Evolutionary conservation across 192 early-diverging fungal genomes (phyloP).

Genomic region (Backusella luteola): DNA sequence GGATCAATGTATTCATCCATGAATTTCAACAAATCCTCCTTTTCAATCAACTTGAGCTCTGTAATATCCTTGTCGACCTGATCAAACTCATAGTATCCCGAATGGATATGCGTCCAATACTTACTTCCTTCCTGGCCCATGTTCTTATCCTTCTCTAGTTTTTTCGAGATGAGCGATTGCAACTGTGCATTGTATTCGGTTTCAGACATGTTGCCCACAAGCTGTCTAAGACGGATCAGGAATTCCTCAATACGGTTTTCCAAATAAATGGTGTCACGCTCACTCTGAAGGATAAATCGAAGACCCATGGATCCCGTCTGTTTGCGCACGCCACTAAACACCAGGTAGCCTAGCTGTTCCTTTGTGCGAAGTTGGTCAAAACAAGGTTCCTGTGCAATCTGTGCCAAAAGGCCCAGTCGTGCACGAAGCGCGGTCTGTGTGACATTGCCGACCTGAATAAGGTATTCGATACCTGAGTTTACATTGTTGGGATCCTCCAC

Average conservation of each 20-base stretch:
- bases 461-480: slow-evolving; percentile 88
- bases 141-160: slow-evolving; percentile 88
- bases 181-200: slow-evolving; percentile 76
- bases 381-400: slow-evolving; percentile 85
- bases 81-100: slow-evolving; percentile 87
- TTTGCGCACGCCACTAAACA: slow-evolving; percentile 70
- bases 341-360: slow-evolving; percentile 81
- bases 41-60: slow-evolving; percentile 47
- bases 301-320: slow-evolving; percentile 76
- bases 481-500: slow-evolving; percentile 79
- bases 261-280: slow-evolving; percentile 76
- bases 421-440: slow-evolving; percentile 63
- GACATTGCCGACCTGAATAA: slow-evolving; percentile 76
- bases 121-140: slow-evolving; percentile 70
- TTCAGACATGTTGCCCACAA: slow-evolving; percentile 63
- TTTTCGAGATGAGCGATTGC: slow-evolving; percentile 65
- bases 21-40: slow-evolving; percentile 56
- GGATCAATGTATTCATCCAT: slow-evolving; percentile 57
- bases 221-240: slow-evolving; percentile 48
- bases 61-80: slow-evolving; percentile 61
- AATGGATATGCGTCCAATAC: slow-evolving; percentile 74
- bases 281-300: slow-evolving; percentile 86
- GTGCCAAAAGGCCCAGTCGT: slow-evolving; percentile 67
- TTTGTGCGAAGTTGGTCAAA: slow-evolving; percentile 96
- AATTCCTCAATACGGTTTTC: slow-evolving; percentile 80